phyloP scores from a whole-genome alignment of 2,329 filamentous ascomycete genomes.

The Aspergillus sp. region DNA sequence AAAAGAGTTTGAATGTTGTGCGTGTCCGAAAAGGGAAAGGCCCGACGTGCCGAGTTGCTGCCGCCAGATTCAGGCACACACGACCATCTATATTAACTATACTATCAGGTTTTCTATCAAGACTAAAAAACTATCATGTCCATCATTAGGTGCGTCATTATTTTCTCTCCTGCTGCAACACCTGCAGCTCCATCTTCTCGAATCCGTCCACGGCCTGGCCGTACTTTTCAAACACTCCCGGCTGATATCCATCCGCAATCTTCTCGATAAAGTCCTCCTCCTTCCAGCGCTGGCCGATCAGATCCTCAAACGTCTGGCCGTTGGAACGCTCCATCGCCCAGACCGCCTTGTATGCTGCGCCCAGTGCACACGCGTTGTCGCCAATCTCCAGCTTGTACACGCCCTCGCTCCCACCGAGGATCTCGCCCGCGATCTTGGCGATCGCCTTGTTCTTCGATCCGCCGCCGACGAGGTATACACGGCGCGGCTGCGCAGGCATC shows the following conservation, averaged over 20 bases:
- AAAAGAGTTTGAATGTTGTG: not conserved
- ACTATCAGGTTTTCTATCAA: not conserved
- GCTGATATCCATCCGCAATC: slow-evolving; percentile 77
- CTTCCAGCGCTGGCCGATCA: slow-evolving; percentile 80
- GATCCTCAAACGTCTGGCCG: slow-evolving; percentile 79
- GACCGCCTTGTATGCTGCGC: slow-evolving; percentile 91
- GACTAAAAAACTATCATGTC: not conserved
- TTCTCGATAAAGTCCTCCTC: slow-evolving; percentile 80
- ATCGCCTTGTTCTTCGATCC: slow-evolving; percentile 89
- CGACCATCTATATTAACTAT: not conserved
- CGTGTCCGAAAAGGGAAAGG: slow-evolving; percentile 21
- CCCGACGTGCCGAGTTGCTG: slow-evolving; percentile 18
- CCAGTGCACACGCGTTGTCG: slow-evolving; percentile 90
- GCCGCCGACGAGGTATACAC: slow-evolving; percentile 92
- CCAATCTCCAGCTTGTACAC: slow-evolving; percentile 93
- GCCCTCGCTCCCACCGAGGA: slow-evolving; percentile 84
- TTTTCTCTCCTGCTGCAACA: slow-evolving; percentile 49
- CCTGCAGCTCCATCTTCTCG: slow-evolving; percentile 68
- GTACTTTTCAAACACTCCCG: slow-evolving; percentile 74
- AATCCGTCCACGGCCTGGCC: slow-evolving; percentile 74
- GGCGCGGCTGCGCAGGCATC: slow-evolving; percentile 78
- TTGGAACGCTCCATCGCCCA: slow-evolving; percentile 75
- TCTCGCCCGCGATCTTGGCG: slow-evolving; percentile 77
- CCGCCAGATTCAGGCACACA: slow-evolving; percentile 13
- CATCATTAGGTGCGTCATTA: slow-evolving; percentile 1